Conservation (phyloP, 1,284 basidiomycete genomes). For the Pascua sp. region DNA sequence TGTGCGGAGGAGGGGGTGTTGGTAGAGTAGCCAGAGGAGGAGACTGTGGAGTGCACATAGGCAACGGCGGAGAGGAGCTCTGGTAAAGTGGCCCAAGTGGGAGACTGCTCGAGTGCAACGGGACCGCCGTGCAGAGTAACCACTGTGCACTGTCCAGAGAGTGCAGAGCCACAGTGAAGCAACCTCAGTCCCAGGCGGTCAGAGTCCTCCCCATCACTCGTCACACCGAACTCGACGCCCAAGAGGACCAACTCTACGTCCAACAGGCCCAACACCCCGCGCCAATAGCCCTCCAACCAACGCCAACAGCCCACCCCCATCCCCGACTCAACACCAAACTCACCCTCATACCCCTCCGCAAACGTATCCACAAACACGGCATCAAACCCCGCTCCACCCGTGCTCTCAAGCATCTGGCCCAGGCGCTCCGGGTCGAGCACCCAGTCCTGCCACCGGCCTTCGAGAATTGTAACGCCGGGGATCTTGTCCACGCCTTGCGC, state of each 20-base stretch:
- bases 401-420: constrained; percentile 37
- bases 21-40: too few species aligned
- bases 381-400: constrained; percentile 64
- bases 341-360: constrained; percentile 77
- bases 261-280: background rate
- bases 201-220: background rate
- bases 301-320: background rate
- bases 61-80: background rate
- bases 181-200: background rate
- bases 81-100: background rate
- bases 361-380: constrained; percentile 94
- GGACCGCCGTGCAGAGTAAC: too few species aligned
- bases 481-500: constrained; percentile 71
- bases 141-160: too few species aligned
- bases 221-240: background rate
- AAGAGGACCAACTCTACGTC: background rate
- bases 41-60: background rate
- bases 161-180: too few species aligned
- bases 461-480: constrained; percentile 73
- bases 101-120: too few species aligned
- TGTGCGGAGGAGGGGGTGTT: too few species aligned
- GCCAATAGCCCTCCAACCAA: background rate
- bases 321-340: constrained; percentile 14
- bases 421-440: constrained; percentile 52
- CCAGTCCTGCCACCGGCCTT: constrained; percentile 89